Evolutionary conservation across 768 basidiomycete genomes (phyloP), one percentile per base, ranked within the genome.

Genomic region (Pleurotus tuber-regium): DNA sequence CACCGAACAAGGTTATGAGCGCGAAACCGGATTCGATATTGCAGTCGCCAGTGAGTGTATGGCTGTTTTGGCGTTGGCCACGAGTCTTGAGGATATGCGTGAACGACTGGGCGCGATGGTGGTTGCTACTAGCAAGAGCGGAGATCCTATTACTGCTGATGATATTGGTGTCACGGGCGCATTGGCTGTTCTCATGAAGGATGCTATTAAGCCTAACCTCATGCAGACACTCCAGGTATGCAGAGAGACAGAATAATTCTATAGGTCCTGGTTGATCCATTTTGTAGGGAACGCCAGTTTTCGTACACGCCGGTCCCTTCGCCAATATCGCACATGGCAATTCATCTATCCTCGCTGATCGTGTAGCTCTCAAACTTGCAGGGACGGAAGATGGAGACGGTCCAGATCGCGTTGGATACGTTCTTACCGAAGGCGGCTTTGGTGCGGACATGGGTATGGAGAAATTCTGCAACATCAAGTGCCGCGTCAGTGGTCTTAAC

Each of bases 391-490:
- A 89, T 57, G 96, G 95, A 50, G 95, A 98, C 61, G 72, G 82
- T 1, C 57, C 86, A 4, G 84, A 86, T 49, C 84, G 86, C 42
- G 83, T 87, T 39, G 96, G 96, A 33, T 99, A 97, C 61, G 96
- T 98, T 53, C 82, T 99, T 59, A 99, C 96, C 24, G 96, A 99
- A 71, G 95, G 93, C 63, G 96, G 96, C 38, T 99, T 98, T 70
- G 96, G 96, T 51, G 95, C 96, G 18, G 96, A 99, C 67, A 99
- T 98, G 85, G 96, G 93, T 31, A 92, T 95, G 92, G 92, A 94
- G 72, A 97, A 99, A 70, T 99, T 98, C 79, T 98, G 92, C 78
- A 98, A 98, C 71, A 98, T 99, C 79, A 99, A 99, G 70, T 98
- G 95, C 68, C 86, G 96, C 54, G 78, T 89, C 52, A 94, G 91